Evolutionary conservation across 192 early-diverging fungal genomes (phyloP).

Genomic region (Kickxella alabastrina): DNA sequence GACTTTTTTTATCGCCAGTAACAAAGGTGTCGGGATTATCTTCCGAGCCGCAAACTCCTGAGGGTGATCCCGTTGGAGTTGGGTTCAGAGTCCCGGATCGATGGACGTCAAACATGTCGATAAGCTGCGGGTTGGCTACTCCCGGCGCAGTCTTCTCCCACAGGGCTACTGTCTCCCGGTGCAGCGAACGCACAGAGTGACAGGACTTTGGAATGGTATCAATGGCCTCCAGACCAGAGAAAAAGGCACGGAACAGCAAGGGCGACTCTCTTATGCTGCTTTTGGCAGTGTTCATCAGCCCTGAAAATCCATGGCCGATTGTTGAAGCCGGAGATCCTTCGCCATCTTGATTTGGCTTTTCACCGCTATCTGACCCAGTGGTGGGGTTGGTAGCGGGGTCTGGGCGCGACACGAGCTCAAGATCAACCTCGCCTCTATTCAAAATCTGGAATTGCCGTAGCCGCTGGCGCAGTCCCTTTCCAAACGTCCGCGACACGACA

Average conservation of each 20-base stretch:
- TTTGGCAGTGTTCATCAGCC: constrained; percentile 14
- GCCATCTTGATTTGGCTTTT: not conserved
- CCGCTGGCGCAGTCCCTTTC: constrained; percentile 20
- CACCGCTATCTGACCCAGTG: not conserved
- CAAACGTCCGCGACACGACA: constrained; percentile 21
- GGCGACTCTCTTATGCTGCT: constrained; percentile 30
- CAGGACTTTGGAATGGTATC: not conserved
- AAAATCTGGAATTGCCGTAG: constrained; percentile 33
- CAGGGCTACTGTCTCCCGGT: constrained; percentile 5
- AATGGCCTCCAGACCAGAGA: constrained; percentile 19
- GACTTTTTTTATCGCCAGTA: not conserved
- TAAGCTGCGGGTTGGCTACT: constrained; percentile 14
- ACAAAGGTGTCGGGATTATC: not conserved
- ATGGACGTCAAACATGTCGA: constrained; percentile 8
- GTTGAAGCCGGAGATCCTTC: not conserved
- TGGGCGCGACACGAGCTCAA: constrained; percentile 8
- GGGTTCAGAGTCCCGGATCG: not conserved
- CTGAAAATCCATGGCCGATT: constrained; percentile 7
- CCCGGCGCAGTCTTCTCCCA: constrained; percentile 12
- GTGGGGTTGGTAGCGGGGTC: not conserved
- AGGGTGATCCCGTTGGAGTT: not conserved
- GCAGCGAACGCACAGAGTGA: constrained; percentile 2
- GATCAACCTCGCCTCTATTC: constrained; percentile 17
- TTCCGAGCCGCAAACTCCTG: not conserved
- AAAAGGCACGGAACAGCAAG: constrained; percentile 23